Conservation (phyloP, 1,284 basidiomycete species). For the Entoloma clypeatum region DNA sequence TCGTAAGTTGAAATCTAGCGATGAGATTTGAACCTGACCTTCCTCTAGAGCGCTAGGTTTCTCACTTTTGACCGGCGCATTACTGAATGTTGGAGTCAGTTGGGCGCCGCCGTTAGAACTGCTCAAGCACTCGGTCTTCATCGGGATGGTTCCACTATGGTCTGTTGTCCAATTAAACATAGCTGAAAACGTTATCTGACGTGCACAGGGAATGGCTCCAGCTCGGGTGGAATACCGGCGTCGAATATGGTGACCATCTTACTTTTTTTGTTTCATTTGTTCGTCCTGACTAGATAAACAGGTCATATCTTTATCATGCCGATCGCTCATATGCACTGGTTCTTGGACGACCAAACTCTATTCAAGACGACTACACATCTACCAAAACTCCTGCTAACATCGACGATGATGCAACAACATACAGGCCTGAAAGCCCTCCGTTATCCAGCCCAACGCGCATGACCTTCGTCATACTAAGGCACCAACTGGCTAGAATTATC, state of each 20-base stretch:
- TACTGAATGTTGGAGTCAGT: constrained; percentile 93
- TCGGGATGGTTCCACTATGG: constrained; percentile 85
- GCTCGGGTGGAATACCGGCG: constrained; percentile 86
- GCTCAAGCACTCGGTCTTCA: constrained; percentile 94
- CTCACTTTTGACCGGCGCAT: constrained; percentile 85
- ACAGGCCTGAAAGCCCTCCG: constrained; percentile 46
- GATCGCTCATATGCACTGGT: constrained; percentile 92
- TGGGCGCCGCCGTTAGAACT: constrained; percentile 89
- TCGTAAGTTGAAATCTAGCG: constrained; percentile 49
- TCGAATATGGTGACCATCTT: constrained; percentile 69
- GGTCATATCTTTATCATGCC: constrained; percentile 90
- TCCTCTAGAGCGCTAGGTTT: constrained; percentile 90
- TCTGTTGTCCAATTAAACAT: too few species aligned
- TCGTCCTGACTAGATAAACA: constrained; percentile 24
- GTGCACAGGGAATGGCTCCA: constrained; percentile 71
- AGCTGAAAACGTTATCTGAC: constrained; percentile 3
- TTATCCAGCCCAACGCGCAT: constrained; percentile 75
- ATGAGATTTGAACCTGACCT: constrained; percentile 14
- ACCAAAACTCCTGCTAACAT: constrained; percentile 82
- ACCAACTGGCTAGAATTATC: constrained; percentile 80
- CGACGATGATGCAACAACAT: constrained; percentile 57
- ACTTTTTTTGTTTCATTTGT: not conserved
- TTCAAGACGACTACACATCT: constrained; percentile 84
- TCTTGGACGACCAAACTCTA: constrained; percentile 84
- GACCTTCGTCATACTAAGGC: constrained; percentile 86